These are phyloP conservation scores for Umbellularia californica DNA, from an alignment of 164 flowering plant species.

Conservation along the genomic window DNA sequence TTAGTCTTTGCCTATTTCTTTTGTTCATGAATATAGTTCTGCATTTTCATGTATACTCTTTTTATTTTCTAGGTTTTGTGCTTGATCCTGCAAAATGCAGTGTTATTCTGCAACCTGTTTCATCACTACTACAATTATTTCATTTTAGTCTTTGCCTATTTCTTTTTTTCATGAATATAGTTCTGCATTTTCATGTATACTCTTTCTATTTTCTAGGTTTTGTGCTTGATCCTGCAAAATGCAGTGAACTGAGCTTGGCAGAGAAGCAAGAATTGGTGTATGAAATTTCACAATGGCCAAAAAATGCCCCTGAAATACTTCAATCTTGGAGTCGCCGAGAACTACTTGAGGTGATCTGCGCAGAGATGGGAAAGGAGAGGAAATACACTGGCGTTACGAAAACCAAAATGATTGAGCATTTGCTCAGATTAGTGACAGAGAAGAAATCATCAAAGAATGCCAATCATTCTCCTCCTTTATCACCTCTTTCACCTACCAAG, in stretches of 20 bases:
- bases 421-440: slow-evolving; percentile 59
- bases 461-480: slow-evolving; percentile 21
- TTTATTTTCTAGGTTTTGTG: slow-evolving; percentile 31
- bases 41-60: not conserved
- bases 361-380: slow-evolving; percentile 92
- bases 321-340: slow-evolving; percentile 88
- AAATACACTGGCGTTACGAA: slow-evolving; percentile 94
- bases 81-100: slow-evolving; percentile 66
- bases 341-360: slow-evolving; percentile 78
- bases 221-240: slow-evolving; percentile 58
- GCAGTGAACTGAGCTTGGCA: slow-evolving; percentile 61
- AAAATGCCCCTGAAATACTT: slow-evolving; percentile 64
- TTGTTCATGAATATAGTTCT: not conserved
- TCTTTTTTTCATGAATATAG: not conserved
- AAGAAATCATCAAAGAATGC: slow-evolving; percentile 39
- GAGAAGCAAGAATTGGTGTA: slow-evolving; percentile 81
- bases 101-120: not conserved
- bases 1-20: not conserved
- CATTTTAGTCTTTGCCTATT: not conserved
- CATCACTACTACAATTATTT: no score
- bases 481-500: slow-evolving; percentile 27
- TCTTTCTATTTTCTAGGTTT: slow-evolving; percentile 26
- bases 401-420: slow-evolving; percentile 70
- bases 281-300: slow-evolving; percentile 56
- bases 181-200: not conserved